phyloP scores from a whole-genome alignment of 352 stramenopile genomes.

The Elongisporangium anandrum region DNA sequence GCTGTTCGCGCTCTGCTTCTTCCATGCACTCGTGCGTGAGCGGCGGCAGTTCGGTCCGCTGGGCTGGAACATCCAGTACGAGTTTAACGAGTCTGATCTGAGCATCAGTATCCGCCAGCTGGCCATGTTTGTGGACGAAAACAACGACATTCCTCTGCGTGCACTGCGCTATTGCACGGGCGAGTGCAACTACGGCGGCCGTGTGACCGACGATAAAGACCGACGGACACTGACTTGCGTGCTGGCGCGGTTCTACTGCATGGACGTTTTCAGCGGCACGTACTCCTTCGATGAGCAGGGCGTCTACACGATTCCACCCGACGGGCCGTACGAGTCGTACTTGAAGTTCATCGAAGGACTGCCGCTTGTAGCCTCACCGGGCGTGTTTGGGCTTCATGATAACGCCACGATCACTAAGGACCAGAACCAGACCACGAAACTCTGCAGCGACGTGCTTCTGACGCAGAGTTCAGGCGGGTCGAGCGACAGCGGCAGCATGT shows the following conservation, averaged over 20 bases:
- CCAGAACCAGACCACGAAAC: slow-evolving; percentile 91
- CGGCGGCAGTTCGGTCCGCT: slow-evolving; percentile 90
- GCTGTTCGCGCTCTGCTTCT: slow-evolving; percentile 89
- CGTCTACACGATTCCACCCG: slow-evolving; percentile 69
- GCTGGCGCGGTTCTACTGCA: slow-evolving; percentile 69
- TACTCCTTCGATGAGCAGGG: slow-evolving; percentile 69
- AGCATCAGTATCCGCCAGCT: slow-evolving; percentile 91
- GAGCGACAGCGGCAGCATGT: slow-evolving; percentile 53
- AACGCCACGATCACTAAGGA: slow-evolving; percentile 95
- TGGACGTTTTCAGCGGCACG: slow-evolving; percentile 51
- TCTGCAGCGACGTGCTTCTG: slow-evolving; percentile 92
- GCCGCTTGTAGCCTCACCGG: slow-evolving; percentile 82
- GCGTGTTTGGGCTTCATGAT: slow-evolving; percentile 92
- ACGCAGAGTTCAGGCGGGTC: slow-evolving; percentile 81
- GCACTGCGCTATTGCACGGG: slow-evolving; percentile 78
- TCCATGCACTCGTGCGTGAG: slow-evolving; percentile 92
- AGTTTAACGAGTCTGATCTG: slow-evolving; percentile 94
- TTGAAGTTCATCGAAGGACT: slow-evolving; percentile 84
- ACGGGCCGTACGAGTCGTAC: slow-evolving; percentile 74
- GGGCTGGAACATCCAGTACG: slow-evolving; percentile 96
- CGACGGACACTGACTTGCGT: slow-evolving; percentile 70
- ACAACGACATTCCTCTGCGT: slow-evolving; percentile 80
- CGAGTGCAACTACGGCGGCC: slow-evolving; percentile 83
- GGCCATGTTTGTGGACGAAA: slow-evolving; percentile 91
- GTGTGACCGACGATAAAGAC: slow-evolving; percentile 86